A percentile compares a stretch with the other conserved stretches of the same genome.
Evolutionary conservation across 164 flowering plant species (phyloP).

Genomic region (Magnolia sinica): DNA sequence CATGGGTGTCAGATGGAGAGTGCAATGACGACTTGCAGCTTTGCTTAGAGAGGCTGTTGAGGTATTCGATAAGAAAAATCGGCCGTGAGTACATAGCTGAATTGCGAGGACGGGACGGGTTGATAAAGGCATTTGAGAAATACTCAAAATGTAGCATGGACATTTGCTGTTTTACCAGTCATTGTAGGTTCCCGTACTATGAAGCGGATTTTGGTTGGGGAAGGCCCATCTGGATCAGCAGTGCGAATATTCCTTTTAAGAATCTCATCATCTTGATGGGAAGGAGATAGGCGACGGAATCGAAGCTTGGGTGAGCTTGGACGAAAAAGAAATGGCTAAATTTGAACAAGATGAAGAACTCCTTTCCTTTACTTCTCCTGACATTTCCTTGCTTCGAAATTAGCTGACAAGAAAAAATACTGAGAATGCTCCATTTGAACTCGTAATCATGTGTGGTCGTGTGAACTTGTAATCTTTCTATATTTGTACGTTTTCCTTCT

Average conservation of each 20-base stretch:
- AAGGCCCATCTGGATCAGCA: conserved; percentile 30
- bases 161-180: conserved; percentile 16
- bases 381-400: too few relatives aligned
- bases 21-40: too few relatives aligned
- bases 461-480: too few relatives aligned
- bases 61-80: too few relatives aligned
- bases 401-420: too few relatives aligned
- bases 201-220: conserved; percentile 51
- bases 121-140: background rate
- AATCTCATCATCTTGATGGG: conserved; percentile 15
- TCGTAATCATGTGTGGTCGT: too few relatives aligned
- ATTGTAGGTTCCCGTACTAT: conserved; percentile 29
- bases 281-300: conserved; percentile 23
- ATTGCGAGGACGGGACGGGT: too few relatives aligned
- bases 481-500: too few relatives aligned
- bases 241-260: background rate
- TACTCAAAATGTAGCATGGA: conserved; percentile 4
- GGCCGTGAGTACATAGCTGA: too few relatives aligned
- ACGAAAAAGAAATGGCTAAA: conserved; percentile 12
- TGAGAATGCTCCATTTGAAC: too few relatives aligned
- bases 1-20: too few relatives aligned
- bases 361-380: conserved; percentile 7
- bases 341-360: conserved; percentile 12
- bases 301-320: conserved; percentile 21
- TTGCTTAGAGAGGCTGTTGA: too few relatives aligned